Percentiles rank a stretch among this genome's conserved stretches.
These are phyloP conservation scores for Paecilomyces niveus DNA, from an alignment of 2,329 filamentous ascomycete genomes.

Conservation along the genomic window DNA sequence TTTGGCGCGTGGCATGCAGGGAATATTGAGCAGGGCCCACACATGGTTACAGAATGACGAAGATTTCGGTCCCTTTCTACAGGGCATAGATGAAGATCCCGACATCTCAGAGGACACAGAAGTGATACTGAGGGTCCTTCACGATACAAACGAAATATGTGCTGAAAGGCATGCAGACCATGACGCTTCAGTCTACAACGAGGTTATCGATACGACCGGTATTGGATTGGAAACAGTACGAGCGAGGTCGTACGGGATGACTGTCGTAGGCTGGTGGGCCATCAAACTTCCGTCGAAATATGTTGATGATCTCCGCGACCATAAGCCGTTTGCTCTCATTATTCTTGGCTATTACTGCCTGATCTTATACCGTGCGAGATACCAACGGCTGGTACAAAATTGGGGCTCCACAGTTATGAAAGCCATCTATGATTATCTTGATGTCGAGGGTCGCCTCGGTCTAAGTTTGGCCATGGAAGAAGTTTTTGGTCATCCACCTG, in stretches of 20 bases:
- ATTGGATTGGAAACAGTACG: conserved; percentile 17
- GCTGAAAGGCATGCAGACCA: conserved; percentile 14
- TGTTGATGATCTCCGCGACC: conserved; percentile 30
- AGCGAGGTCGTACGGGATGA: conserved; percentile 47
- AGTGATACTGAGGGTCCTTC: conserved; percentile 13
- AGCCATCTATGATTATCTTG: conserved; percentile 42
- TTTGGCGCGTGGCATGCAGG: conserved; percentile 26
- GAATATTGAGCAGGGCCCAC: conserved; percentile 21
- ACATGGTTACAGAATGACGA: conserved; percentile 15
- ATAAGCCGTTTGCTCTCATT: conserved; percentile 44
- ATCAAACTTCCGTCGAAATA: conserved; percentile 27
- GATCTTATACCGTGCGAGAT: conserved; percentile 51
- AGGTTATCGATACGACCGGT: conserved; percentile 19
- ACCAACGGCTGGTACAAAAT: conserved; percentile 61
- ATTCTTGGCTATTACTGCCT: conserved; percentile 54
- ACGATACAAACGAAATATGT: conserved; percentile 20
- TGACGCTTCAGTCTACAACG: conserved; percentile 15
- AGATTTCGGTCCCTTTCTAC: conserved; percentile 21
- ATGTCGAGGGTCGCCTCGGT: conserved; percentile 23
- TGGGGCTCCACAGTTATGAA: conserved; percentile 60
- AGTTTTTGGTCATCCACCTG: conserved; percentile 19
- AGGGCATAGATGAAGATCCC: conserved; percentile 15
- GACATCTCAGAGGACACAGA: conserved; percentile 14
- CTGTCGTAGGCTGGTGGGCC: conserved; percentile 29
- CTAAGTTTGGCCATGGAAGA: conserved; percentile 23